Percentiles rank a stretch among this genome's conserved stretches.
These are phyloP conservation scores for Alternaria postmessia DNA, from an alignment of 2,329 filamentous ascomycete genomes.

Conservation along the genomic window DNA sequence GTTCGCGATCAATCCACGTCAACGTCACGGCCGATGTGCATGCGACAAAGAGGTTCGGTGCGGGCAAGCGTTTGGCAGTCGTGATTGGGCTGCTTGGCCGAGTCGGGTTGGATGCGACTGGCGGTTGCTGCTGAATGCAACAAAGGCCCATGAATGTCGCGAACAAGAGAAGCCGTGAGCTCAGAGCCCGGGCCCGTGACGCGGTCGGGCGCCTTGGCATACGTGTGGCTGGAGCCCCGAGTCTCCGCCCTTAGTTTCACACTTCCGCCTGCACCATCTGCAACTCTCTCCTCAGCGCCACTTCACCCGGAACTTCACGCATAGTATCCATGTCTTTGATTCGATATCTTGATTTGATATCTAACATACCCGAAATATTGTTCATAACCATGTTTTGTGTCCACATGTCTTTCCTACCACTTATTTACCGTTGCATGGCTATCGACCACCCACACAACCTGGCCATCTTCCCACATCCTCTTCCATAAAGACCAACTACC, in stretches of 20 bases:
- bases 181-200: conserved; percentile 18
- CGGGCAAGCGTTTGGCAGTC: not conserved
- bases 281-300: not conserved
- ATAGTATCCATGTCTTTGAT: not conserved
- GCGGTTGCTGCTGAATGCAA: conserved; percentile 28
- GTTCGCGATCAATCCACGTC: conserved; percentile 19
- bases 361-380: conserved; percentile 27
- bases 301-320: not conserved
- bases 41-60: conserved; percentile 2
- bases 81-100: conserved; percentile 19
- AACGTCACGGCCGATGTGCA: not conserved
- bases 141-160: conserved; percentile 30
- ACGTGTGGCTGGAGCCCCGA: conserved; percentile 8
- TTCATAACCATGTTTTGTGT: conserved; percentile 17
- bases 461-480: not conserved
- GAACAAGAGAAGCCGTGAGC: conserved; percentile 20
- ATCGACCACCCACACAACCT: not conserved
- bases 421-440: not conserved
- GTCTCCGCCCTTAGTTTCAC: not conserved
- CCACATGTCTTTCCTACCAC: conserved; percentile 12
- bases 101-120: conserved; percentile 29
- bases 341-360: conserved; percentile 8
- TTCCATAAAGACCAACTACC: not conserved
- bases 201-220: conserved; percentile 20
- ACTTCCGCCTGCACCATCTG: not conserved